Percentiles rank a stretch among this genome's conserved stretches.
These are phyloP conservation scores for Crassisporium funariophilum DNA, from an alignment of 768 basidiomycete species.

Conservation along the genomic window DNA sequence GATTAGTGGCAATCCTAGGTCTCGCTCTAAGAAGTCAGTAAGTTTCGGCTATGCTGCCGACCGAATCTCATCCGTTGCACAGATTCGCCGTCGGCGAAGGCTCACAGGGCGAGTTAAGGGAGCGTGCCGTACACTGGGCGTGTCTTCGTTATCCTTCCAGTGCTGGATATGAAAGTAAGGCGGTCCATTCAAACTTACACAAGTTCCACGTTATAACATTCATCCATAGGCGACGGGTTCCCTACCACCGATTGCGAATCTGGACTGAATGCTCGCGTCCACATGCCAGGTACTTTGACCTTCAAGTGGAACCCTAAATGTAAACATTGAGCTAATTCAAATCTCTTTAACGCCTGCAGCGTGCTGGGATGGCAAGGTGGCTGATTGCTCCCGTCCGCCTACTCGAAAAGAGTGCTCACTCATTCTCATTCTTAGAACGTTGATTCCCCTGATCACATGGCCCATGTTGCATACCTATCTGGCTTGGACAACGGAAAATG, in stretches of 20 bases:
- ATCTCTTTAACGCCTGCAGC: no score
- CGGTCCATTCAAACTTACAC: conserved; percentile 11
- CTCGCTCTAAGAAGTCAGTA: conserved; percentile 37
- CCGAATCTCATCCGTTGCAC: no score
- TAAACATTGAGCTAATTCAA: no score
- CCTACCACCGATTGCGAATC: conserved; percentile 43
- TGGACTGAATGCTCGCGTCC: conserved; percentile 40
- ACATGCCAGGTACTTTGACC: no score
- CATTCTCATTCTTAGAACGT: conserved; percentile 42
- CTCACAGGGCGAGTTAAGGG: conserved; percentile 40
- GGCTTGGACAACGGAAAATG: conserved; percentile 40
- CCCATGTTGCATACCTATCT: conserved; percentile 36
- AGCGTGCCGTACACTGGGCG: conserved; percentile 42
- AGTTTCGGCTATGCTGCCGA: not conserved
- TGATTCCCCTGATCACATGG: conserved; percentile 39
- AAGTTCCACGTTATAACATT: no score
- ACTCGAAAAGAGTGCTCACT: no score
- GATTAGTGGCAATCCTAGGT: conserved; percentile 41
- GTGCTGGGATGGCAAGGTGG: conserved; percentile 45
- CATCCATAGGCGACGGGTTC: conserved; percentile 41
- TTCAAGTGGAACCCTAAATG: no score
- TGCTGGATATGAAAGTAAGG: conserved; percentile 30
- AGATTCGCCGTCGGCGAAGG: conserved; percentile 33
- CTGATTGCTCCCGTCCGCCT: no score
- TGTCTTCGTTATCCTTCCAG: conserved; percentile 40